Evolutionary conservation across 2,329 filamentous ascomycete genomes (phyloP).

Genomic region (Coniochaeta pulveracea): DNA sequence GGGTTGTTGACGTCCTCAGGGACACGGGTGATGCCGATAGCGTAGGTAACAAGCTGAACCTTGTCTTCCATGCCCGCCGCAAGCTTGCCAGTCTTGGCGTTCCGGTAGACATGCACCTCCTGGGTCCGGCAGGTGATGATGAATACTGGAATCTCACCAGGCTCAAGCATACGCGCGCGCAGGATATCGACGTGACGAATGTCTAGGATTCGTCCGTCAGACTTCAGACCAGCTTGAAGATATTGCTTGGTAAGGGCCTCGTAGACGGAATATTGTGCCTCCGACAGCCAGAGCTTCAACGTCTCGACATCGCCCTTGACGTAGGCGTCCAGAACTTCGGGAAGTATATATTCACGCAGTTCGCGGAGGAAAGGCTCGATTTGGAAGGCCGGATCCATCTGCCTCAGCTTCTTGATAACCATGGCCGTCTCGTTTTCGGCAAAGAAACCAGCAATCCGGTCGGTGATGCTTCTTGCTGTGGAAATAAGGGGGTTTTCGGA

Average conservation of each 20-base stretch:
- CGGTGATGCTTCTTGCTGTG: slow-evolving; percentile 87
- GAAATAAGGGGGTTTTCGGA: slow-evolving; percentile 93
- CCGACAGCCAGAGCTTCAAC: slow-evolving; percentile 88
- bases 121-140: slow-evolving; percentile 95
- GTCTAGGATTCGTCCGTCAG: slow-evolving; percentile 88
- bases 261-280: slow-evolving; percentile 93
- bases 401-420: slow-evolving; percentile 95
- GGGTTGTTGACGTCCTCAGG: slow-evolving; percentile 95
- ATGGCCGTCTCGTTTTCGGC: slow-evolving; percentile 96
- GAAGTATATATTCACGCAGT: slow-evolving; percentile 94
- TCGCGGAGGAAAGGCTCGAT: slow-evolving; percentile 91
- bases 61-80: slow-evolving; percentile 98
- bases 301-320: slow-evolving; percentile 87
- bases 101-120: slow-evolving; percentile 94
- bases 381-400: slow-evolving; percentile 92
- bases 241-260: slow-evolving; percentile 96
- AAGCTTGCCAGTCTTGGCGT: slow-evolving; percentile 78
- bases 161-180: slow-evolving; percentile 68
- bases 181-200: slow-evolving; percentile 89
- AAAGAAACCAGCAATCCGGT: slow-evolving; percentile 89
- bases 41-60: slow-evolving; percentile 96
- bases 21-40: slow-evolving; percentile 87
- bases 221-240: slow-evolving; percentile 83
- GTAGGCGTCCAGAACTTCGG: slow-evolving; percentile 94
- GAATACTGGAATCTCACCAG: slow-evolving; percentile 85